phyloP scores from a whole-genome alignment of 1,284 basidiomycete genomes.

The Ceratobasidium sp. region DNA sequence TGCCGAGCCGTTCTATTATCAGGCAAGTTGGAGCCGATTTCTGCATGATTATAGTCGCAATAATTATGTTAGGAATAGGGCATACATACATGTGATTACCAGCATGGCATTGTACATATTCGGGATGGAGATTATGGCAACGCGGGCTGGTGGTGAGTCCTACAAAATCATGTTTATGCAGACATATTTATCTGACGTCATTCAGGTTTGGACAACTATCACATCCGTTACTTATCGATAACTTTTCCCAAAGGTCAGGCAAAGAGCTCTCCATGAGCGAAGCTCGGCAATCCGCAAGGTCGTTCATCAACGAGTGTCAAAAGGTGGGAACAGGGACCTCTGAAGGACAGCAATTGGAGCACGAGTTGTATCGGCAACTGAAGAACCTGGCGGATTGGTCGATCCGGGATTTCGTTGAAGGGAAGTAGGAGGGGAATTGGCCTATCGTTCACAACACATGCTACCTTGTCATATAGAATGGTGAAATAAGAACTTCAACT shows the following conservation, averaged over 20 bases:
- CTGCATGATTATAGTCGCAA: not conserved
- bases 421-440: no score
- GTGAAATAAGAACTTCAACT: not conserved
- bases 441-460: no score
- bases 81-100: slow-evolving; percentile 27
- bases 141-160: slow-evolving; percentile 22
- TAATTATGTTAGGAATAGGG: not conserved
- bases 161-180: not conserved
- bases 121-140: slow-evolving; percentile 32
- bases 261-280: not conserved
- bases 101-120: slow-evolving; percentile 22
- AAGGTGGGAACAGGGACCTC: slow-evolving; percentile 19
- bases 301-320: slow-evolving; percentile 14
- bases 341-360: slow-evolving; percentile 1
- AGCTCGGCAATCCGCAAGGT: slow-evolving; percentile 9
- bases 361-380: slow-evolving; percentile 20
- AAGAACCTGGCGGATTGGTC: slow-evolving; percentile 31
- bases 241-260: not conserved
- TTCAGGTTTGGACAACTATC: slow-evolving; percentile 14
- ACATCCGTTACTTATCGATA: slow-evolving; percentile 9
- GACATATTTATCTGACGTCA: not conserved
- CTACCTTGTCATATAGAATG: not conserved
- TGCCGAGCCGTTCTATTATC: slow-evolving; percentile 21
- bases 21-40: not conserved
- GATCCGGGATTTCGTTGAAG: slow-evolving; percentile 21